Conservation (phyloP, 2,329 filamentous ascomycete species). For the Sclerotinia minor region DNA sequence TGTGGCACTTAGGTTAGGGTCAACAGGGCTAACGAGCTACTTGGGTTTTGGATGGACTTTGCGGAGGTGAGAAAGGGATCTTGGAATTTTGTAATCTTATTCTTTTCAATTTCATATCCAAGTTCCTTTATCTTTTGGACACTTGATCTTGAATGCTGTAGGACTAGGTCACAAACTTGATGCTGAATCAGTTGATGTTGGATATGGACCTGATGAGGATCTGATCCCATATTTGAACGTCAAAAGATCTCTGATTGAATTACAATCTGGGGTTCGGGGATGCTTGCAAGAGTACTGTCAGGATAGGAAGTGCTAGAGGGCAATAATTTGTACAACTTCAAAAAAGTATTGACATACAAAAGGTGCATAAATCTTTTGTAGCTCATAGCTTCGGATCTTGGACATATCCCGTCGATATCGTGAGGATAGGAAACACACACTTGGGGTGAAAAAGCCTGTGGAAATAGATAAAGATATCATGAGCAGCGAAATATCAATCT, state of each 20-base stretch:
- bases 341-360: neutral
- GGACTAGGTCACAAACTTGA: no score
- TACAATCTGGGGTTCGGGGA: accelerated
- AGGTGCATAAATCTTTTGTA: no score
- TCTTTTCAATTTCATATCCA: neutral
- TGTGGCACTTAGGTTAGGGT: neutral
- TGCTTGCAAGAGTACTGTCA: neutral
- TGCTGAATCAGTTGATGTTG: neutral
- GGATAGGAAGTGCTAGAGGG: neutral
- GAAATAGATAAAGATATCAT: neutral
- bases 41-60: neutral
- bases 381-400: no score
- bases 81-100: no score
- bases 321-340: neutral
- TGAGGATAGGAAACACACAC: neutral
- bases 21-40: no score
- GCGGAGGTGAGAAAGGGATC: neutral
- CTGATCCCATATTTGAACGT: neutral
- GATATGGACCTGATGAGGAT: neutral
- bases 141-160: neutral
- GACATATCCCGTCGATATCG: neutral
- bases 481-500: conserved; percentile 1
- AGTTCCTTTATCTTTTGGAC: neutral
- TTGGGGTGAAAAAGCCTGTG: neutral
- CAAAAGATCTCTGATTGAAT: accelerated